phyloP scores from a whole-genome alignment of 257 asterid species.

The Fraxinus excelsior region DNA sequence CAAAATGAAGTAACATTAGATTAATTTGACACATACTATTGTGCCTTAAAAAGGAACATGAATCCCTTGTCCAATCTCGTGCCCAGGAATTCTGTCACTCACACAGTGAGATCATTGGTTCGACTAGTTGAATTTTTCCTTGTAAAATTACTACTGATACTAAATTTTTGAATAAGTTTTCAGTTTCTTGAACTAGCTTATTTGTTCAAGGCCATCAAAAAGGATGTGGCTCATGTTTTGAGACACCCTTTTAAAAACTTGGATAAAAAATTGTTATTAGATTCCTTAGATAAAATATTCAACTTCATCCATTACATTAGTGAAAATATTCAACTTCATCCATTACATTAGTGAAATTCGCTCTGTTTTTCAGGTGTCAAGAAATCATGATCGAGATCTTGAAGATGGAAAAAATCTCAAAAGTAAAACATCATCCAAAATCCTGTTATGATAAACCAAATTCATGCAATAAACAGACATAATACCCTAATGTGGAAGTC shows the following conservation, averaged over 20 bases:
- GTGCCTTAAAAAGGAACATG: background rate
- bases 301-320: background rate
- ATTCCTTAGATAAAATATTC: background rate
- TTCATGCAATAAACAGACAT: too few relatives aligned
- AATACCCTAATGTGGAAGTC: too few relatives aligned
- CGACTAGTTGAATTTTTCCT: background rate
- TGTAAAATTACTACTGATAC: background rate
- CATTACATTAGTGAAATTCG: too few relatives aligned
- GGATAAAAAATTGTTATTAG: too few relatives aligned
- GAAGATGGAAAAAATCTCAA: background rate
- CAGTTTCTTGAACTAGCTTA: background rate
- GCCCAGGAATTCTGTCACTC: too few relatives aligned
- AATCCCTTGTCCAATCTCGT: background rate
- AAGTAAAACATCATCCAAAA: background rate
- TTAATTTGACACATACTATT: background rate
- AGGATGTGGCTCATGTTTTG: background rate
- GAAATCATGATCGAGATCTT: background rate
- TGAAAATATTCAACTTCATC: background rate
- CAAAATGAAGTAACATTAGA: background rate
- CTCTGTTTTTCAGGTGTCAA: background rate
- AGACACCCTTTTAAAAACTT: background rate
- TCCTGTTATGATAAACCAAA: background rate
- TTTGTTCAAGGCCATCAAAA: background rate
- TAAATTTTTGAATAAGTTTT: background rate
- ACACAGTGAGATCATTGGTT: background rate